Evolutionary conservation across 352 stramenopile genomes (phyloP), one percentile per base, ranked within the genome.

Genomic region (Phytopythium mirpurense): DNA sequence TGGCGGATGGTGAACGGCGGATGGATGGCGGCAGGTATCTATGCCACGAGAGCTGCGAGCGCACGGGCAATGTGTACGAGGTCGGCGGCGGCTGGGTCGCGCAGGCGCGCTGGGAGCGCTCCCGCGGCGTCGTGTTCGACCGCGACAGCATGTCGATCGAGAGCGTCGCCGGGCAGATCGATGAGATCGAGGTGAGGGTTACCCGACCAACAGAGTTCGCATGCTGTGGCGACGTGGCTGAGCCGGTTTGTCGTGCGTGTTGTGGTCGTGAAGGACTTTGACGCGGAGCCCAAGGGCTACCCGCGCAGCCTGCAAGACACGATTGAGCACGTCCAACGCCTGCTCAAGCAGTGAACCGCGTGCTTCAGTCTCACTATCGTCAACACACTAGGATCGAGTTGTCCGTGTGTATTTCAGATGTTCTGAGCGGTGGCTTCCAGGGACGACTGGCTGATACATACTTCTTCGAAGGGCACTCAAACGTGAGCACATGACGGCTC

Each of bases 51-150:
- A 87, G 59, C 47, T 91, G 74, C 55, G 65, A 66, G n/a, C 68
- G 74, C 51, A 86, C 63, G 1, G 85, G 85, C 4, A 77, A 90
- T 41, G 67, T 94, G 38, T 92, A 91, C 57, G 85, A 96, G 56
- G 78, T 93, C 21, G 85, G 79, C 24, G 86, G 75, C 6, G 86
- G 85, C 4, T 94, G 85, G 86, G 70, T 90, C 15, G 71, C 81
- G 0, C 62, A 81, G 52, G 75, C 88, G 32, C 79, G 83, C 32
- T 96, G 86, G 84, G 74, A 94, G 58, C 78, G 83, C 37, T 74
- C 73, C 11, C 65, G 65, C 4, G 86, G 86, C 14, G 65, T 79
- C 24, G 64, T 84, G 15, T 82, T 93, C 41, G 51, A 68, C 9
- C 54, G 59, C n/a, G 59, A 74, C 16, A 62, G 66, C 32, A 68